phyloP scores from a whole-genome alignment of 2,329 filamentous ascomycete genomes.

The Thermomyces lanuginosus region DNA sequence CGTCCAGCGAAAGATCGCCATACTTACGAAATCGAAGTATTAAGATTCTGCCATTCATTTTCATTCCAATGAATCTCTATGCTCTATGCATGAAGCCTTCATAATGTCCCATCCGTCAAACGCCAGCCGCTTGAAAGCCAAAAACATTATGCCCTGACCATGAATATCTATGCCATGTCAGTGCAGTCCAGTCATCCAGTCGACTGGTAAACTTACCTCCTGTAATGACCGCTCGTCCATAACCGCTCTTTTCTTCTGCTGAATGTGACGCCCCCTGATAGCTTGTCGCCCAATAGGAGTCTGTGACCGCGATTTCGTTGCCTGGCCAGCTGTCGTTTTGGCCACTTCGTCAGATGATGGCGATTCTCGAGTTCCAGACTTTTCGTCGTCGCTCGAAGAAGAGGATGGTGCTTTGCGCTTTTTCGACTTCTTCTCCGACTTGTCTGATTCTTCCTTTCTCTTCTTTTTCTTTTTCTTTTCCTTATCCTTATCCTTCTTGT shows the following conservation, averaged over 20 bases:
- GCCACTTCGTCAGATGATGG: constrained; percentile 2
- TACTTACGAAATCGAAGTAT: no score
- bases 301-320: constrained; percentile 33
- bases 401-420: no score
- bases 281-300: constrained; percentile 47
- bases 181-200: constrained; percentile 1
- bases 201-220: constrained; percentile 44
- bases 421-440: no score
- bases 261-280: constrained; percentile 66
- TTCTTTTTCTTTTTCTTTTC: constrained; percentile 11
- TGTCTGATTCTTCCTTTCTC: constrained; percentile 3
- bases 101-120: no score
- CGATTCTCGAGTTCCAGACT: constrained; percentile 12
- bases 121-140: no score
- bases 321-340: constrained; percentile 16
- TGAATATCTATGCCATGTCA: constrained; percentile 20
- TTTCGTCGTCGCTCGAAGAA: no score
- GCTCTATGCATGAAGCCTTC: no score
- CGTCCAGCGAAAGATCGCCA: no score
- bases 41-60: no score
- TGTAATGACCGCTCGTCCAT: constrained; percentile 69
- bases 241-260: constrained; percentile 70
- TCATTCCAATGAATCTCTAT: no score
- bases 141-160: constrained; percentile 15
- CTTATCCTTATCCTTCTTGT: constrained; percentile 6